Evolutionary conservation across 805 yeast species (phyloP).

Genomic region (Starmerella gropengiesseri): DNA sequence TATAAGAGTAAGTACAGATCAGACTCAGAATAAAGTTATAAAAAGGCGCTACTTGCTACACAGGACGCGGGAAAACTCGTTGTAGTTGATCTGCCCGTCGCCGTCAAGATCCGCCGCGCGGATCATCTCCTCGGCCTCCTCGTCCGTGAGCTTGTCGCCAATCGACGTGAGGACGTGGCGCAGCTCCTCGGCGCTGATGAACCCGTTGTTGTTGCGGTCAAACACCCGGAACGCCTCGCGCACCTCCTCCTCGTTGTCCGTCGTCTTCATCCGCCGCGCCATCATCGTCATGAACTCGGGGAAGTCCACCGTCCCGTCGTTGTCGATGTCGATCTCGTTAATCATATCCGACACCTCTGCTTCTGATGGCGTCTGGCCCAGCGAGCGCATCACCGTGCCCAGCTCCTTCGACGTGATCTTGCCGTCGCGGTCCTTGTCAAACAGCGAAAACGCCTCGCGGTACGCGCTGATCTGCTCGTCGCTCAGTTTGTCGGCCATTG

Average conservation of each 20-base stretch:
- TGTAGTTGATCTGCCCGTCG: slow-evolving; percentile 94
- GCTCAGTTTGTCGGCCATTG: slow-evolving; percentile 68
- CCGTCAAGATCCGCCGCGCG: slow-evolving; percentile 84
- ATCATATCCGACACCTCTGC: slow-evolving; percentile 92
- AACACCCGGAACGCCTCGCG: slow-evolving; percentile 97
- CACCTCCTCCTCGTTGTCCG: slow-evolving; percentile 93
- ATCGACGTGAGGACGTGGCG: slow-evolving; percentile 94
- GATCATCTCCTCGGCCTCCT: slow-evolving; percentile 95
- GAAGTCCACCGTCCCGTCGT: slow-evolving; percentile 80
- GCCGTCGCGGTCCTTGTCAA: slow-evolving; percentile 95
- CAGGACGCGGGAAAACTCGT: slow-evolving; percentile 87
- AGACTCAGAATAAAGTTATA: too few species aligned
- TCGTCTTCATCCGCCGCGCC: slow-evolving; percentile 91
- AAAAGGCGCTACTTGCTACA: slow-evolving; percentile 22
- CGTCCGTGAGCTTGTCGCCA: slow-evolving; percentile 93
- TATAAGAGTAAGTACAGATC: too few species aligned
- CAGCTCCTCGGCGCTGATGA: slow-evolving; percentile 90
- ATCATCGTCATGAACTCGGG: slow-evolving; percentile 74
- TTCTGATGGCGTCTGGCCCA: slow-evolving; percentile 95
- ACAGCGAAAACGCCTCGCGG: slow-evolving; percentile 93
- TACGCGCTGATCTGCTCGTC: slow-evolving; percentile 95
- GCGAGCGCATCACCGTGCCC: slow-evolving; percentile 98
- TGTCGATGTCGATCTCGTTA: slow-evolving; percentile 93
- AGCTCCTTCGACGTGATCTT: slow-evolving; percentile 87
- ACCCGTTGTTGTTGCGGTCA: slow-evolving; percentile 89